Conservation (phyloP, 2,329 filamentous ascomycete species). For the Ophiocordyceps polyrhachis-furcata region DNA sequence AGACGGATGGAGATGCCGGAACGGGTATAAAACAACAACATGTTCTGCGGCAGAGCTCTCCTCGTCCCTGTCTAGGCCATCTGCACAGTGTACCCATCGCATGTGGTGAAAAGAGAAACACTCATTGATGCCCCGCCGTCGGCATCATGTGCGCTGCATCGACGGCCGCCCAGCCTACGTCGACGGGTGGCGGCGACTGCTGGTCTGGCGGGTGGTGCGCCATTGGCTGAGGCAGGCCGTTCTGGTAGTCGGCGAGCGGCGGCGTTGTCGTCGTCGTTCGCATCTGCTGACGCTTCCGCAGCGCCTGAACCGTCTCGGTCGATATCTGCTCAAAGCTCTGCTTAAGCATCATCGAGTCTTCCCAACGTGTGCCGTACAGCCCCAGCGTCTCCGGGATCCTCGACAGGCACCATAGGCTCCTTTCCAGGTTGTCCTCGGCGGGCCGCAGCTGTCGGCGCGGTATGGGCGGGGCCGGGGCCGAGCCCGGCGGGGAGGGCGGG, state of each 20-base stretch:
- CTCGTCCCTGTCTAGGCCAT: no score
- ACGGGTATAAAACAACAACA: no score
- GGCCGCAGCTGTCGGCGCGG: slow-evolving; percentile 22
- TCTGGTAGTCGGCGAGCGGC: slow-evolving; percentile 6
- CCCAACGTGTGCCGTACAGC: slow-evolving; percentile 41
- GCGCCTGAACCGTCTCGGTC: slow-evolving; percentile 21
- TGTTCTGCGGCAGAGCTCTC: no score
- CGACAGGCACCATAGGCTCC: slow-evolving; percentile 36
- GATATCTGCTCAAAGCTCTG: slow-evolving; percentile 33
- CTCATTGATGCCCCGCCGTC: slow-evolving; percentile 6
- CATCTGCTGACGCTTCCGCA: slow-evolving; percentile 20
- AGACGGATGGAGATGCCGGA: no score
- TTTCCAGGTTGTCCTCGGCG: slow-evolving; percentile 30
- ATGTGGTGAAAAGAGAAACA: background rate
- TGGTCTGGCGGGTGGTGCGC: slow-evolving; percentile 11
- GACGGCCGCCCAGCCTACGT: slow-evolving; percentile 24
- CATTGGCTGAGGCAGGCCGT: slow-evolving; percentile 7
- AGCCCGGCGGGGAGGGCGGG: slow-evolving; percentile 25
- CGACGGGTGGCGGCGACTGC: slow-evolving; percentile 7
- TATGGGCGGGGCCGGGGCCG: slow-evolving; percentile 31
- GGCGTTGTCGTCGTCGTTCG: slow-evolving; percentile 3
- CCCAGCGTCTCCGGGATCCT: slow-evolving; percentile 33
- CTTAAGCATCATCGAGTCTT: slow-evolving; percentile 33
- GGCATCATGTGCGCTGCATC: slow-evolving; percentile 25
- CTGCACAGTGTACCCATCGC: background rate